Evolutionary conservation across 345 rosid species (phyloP), one percentile per base, ranked within the genome.

Genomic region (Nasturtium officinale): DNA sequence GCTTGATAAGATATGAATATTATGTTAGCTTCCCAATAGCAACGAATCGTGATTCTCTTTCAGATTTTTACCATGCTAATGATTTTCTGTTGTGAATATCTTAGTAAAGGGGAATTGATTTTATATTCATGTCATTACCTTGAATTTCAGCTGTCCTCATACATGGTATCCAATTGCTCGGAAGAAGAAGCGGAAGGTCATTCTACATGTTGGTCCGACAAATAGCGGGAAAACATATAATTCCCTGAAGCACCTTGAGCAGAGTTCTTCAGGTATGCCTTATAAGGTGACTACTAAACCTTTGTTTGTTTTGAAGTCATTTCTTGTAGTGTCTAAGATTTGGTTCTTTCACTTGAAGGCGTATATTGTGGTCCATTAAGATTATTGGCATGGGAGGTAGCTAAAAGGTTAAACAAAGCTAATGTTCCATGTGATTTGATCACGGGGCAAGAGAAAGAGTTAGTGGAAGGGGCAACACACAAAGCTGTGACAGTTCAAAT

Each of bases 281-380:
- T 66, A 5, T 20, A 59, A 50, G 46, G 45, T 21, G 76, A 57
- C 53, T 62, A 48, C 17, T 47, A 6, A 46, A 45, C 61, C 8
- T 48, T 17, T 48, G 2, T 5, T 29, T n/a, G 9, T 55, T 17
- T 10, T 42, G 12, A 65, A 58, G 25, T 40, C 56, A 16, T 62
- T 67, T 62, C 18, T 54, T 55, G 40, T 23, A 33, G 18, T 55
- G 51, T 18, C 23, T 25, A 46, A 25, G 63, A 51, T 61, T 57
- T 61, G 26, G 9, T 54, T 78, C 9, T 61, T 50, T 37, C 25
- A 63, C 69, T 63, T 81, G 77, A 62, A 93, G 97, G 98, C 5
- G 82, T 93, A 72, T 93, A 93, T 82, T 93, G 98, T 78, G 97
- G 98, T 79, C 98, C 98, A 25, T 82, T 93, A 77, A 87, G 98